phyloP scores from a whole-genome alignment of 345 rosid genomes.

The Sisymbrium altissimum region DNA sequence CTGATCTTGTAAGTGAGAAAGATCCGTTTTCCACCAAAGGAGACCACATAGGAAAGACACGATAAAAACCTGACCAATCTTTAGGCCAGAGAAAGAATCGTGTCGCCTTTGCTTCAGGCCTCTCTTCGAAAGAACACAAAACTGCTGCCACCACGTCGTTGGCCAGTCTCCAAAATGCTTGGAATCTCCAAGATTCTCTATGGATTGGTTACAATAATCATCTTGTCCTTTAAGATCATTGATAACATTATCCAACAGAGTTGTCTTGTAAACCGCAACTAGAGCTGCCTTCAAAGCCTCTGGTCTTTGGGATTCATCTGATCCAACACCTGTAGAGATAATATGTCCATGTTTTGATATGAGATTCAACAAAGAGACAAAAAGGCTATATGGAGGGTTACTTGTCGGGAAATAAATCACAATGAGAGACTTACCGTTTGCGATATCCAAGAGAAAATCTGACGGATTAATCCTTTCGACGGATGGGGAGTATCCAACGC shows the following conservation, averaged over 20 bases:
- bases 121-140: slow-evolving; percentile 61
- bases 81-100: slow-evolving; percentile 70
- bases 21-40: slow-evolving; percentile 73
- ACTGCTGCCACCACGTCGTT: slow-evolving; percentile 82
- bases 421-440: slow-evolving; percentile 60
- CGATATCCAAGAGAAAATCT: slow-evolving; percentile 92
- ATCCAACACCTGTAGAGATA: slow-evolving; percentile 35
- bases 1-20: slow-evolving; percentile 61
- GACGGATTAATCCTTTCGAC: slow-evolving; percentile 65
- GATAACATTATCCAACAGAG: slow-evolving; percentile 35
- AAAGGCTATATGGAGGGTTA: neutral
- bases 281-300: slow-evolving; percentile 37
- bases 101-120: slow-evolving; percentile 79
- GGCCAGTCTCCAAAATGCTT: slow-evolving; percentile 61
- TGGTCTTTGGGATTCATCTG: slow-evolving; percentile 35
- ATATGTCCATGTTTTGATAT: neutral
- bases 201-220: neutral
- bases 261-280: slow-evolving; percentile 37
- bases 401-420: neutral
- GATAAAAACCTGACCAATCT: slow-evolving; percentile 62
- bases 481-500: slow-evolving; percentile 56
- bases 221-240: slow-evolving; percentile 32
- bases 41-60: slow-evolving; percentile 80
- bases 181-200: slow-evolving; percentile 8
- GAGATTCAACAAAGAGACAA: neutral